phyloP scores from a whole-genome alignment of 345 rosid species.

The Microcos paniculata region DNA sequence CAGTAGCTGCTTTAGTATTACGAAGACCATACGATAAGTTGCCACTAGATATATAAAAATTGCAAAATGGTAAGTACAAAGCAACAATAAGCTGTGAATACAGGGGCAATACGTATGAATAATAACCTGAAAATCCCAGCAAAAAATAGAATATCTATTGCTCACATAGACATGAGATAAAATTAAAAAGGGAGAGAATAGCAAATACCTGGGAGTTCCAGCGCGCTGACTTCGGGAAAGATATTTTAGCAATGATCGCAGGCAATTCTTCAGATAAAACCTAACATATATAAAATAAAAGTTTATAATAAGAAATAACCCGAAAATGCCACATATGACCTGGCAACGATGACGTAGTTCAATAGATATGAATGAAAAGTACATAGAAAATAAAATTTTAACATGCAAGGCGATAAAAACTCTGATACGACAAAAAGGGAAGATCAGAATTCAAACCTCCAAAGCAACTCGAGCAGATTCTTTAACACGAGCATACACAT shows the following conservation, averaged over 20 bases:
- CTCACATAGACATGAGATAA: neutral
- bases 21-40: slow-evolving; percentile 77
- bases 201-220: slow-evolving; percentile 84
- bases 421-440: slow-evolving; percentile 18
- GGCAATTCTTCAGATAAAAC: slow-evolving; percentile 88
- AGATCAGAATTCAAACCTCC: slow-evolving; percentile 55
- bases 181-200: slow-evolving; percentile 15
- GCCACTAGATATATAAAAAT: slow-evolving; percentile 57
- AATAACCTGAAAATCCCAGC: slow-evolving; percentile 78
- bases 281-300: slow-evolving; percentile 40
- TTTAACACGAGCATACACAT: slow-evolving; percentile 62
- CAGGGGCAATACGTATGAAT: slow-evolving; percentile 17
- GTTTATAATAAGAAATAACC: neutral
- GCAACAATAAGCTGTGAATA: neutral
- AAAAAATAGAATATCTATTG: slow-evolving; percentile 27
- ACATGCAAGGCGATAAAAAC: neutral
- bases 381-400: neutral
- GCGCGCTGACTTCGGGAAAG: slow-evolving; percentile 93
- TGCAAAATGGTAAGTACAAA: slow-evolving; percentile 12
- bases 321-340: neutral
- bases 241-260: slow-evolving; percentile 58
- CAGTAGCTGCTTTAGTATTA: slow-evolving; percentile 65
- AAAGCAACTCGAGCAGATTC: slow-evolving; percentile 72
- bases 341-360: neutral
- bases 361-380: neutral